Conservation (phyloP, 1,139 yeast genomes). For the Candida sp. region DNA sequence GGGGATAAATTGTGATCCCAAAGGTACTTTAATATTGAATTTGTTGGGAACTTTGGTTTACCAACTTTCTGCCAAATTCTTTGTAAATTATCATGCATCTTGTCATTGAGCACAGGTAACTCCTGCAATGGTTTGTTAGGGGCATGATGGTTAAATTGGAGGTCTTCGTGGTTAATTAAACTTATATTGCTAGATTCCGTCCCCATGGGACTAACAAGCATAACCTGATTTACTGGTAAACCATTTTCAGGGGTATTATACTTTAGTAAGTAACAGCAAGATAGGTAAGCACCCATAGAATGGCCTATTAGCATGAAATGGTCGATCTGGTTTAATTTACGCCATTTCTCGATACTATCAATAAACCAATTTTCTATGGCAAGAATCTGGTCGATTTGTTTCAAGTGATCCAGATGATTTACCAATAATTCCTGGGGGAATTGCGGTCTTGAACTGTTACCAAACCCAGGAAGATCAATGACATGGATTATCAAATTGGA, state of each 20-base stretch:
- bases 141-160: slow-evolving; percentile 31
- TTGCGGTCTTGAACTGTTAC: slow-evolving; percentile 40
- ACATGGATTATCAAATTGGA: slow-evolving; percentile 31
- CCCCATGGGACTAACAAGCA: slow-evolving; percentile 45
- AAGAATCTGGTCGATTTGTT: slow-evolving; percentile 28
- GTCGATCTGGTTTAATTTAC: slow-evolving; percentile 19
- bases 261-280: slow-evolving; percentile 40
- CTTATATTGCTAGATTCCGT: slow-evolving; percentile 39
- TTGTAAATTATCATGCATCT: slow-evolving; percentile 24
- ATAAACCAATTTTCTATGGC: slow-evolving; percentile 43
- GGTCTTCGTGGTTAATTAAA: slow-evolving; percentile 28
- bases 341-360: slow-evolving; percentile 38
- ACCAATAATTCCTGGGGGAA: slow-evolving; percentile 30
- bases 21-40: slow-evolving; percentile 25
- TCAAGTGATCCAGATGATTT: slow-evolving; percentile 16
- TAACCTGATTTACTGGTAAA: slow-evolving; percentile 24
- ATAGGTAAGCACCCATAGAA: slow-evolving; percentile 45
- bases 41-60: slow-evolving; percentile 37
- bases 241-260: slow-evolving; percentile 20
- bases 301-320: slow-evolving; percentile 35
- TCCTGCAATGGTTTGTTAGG: slow-evolving; percentile 28
- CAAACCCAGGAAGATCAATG: slow-evolving; percentile 45
- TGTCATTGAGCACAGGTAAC: slow-evolving; percentile 15
- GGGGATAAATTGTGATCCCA: slow-evolving; percentile 43
- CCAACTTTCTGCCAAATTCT: slow-evolving; percentile 34